A percentile compares a stretch with the other conserved stretches of the same genome.
Evolutionary conservation across 768 basidiomycete species (phyloP).

Genomic region (Pholiota molesta): DNA sequence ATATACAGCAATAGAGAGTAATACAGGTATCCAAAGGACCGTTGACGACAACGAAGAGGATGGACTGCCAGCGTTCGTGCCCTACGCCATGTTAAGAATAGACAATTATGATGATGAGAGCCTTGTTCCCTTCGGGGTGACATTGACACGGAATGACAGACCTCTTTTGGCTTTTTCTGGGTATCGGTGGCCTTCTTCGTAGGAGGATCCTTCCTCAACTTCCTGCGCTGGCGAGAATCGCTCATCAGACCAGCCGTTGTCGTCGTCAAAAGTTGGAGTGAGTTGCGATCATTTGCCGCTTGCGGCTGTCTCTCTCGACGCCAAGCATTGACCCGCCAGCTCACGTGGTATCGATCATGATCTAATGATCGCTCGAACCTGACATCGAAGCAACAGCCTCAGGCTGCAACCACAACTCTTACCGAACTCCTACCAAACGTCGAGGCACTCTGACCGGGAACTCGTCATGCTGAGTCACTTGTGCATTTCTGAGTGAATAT

Average conservation of each 20-base stretch:
- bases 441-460: too few relatives aligned
- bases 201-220: slow-evolving; percentile 15
- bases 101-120: not conserved
- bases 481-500: too few relatives aligned
- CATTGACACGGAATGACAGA: not conserved
- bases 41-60: slow-evolving; percentile 18
- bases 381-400: too few relatives aligned
- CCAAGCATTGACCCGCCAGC: not conserved
- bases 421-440: too few relatives aligned
- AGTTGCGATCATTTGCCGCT: not conserved
- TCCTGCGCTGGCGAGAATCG: slow-evolving; percentile 22
- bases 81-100: slow-evolving; percentile 9
- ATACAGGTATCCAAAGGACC: slow-evolving; percentile 22
- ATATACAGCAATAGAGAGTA: slow-evolving; percentile 22
- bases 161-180: slow-evolving; percentile 14
- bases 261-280: slow-evolving; percentile 6
- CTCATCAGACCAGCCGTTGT: slow-evolving; percentile 14
- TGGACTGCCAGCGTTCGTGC: slow-evolving; percentile 15
- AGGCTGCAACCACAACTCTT: too few relatives aligned
- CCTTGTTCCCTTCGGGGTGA: not conserved
- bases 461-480: too few relatives aligned
- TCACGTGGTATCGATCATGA: not conserved
- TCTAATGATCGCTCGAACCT: not conserved
- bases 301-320: not conserved
- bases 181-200: slow-evolving; percentile 6